Percentiles rank a stretch among this genome's conserved stretches.
Evolutionary conservation across 176 grass and related monocot species (phyloP).

Genomic region (Aegilops speltoides): DNA sequence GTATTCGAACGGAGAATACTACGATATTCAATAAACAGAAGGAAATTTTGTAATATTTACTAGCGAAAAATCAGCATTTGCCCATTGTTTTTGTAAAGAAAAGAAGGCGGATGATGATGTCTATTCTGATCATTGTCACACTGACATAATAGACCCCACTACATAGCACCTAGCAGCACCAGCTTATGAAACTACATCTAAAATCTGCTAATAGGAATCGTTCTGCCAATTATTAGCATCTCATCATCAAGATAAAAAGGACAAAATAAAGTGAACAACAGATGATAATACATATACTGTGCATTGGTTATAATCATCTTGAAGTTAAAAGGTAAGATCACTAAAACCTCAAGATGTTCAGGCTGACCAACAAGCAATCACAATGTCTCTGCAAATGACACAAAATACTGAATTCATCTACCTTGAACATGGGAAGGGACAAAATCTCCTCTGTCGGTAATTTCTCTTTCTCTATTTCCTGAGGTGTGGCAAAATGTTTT

Average conservation of each 20-base stretch:
- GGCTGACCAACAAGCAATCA: neutral
- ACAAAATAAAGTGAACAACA: neutral
- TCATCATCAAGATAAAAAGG: neutral
- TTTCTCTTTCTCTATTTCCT: slow-evolving; percentile 83
- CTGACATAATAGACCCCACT: neutral
- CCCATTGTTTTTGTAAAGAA: neutral
- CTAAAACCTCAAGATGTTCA: neutral
- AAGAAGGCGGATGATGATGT: neutral
- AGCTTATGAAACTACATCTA: no score
- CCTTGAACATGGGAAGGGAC: slow-evolving; percentile 97
- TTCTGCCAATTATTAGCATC: neutral
- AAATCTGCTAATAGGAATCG: neutral
- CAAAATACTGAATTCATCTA: slow-evolving; percentile 31
- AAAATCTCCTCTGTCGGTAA: slow-evolving; percentile 85
- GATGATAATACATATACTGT: neutral
- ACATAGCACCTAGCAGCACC: no score
- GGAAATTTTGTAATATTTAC: neutral
- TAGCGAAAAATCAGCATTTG: neutral
- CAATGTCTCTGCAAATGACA: slow-evolving; percentile 24
- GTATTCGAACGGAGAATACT: no score
- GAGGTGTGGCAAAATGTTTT: slow-evolving; percentile 60
- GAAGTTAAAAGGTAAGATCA: neutral
- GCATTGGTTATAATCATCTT: slow-evolving; percentile 15
- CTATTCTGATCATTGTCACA: neutral
- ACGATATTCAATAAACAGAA: neutral